Conservation (phyloP, 177 flowering plant genomes). For the Vitis hybrid region DNA sequence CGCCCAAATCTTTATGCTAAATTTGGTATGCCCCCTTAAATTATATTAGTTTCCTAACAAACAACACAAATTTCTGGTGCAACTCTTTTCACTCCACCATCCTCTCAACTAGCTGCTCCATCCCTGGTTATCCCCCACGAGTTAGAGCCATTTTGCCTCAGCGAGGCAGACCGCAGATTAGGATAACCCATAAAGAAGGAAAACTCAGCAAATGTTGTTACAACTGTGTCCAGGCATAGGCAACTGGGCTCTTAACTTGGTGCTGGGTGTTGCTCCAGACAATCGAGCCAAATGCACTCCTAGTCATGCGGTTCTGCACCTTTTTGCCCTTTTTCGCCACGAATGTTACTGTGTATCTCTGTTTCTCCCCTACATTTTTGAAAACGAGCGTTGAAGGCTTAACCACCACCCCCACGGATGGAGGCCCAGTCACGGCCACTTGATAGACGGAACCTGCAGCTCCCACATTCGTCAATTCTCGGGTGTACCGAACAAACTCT, state of each 20-base stretch:
- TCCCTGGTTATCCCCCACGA: too few species aligned
- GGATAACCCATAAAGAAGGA: neutral
- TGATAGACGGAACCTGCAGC: constrained; percentile 43
- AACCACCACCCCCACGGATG: constrained; percentile 44
- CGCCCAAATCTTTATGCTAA: too few species aligned
- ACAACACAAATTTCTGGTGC: too few species aligned
- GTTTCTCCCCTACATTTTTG: constrained; percentile 52
- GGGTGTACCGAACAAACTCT: constrained; percentile 54
- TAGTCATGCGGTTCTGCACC: constrained; percentile 11
- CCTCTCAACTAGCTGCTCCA: too few species aligned
- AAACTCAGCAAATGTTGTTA: neutral
- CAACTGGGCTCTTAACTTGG: constrained; percentile 52
- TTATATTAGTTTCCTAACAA: too few species aligned
- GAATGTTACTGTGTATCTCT: constrained; percentile 66
- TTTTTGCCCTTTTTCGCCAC: constrained; percentile 28
- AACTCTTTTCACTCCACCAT: too few species aligned
- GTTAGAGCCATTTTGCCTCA: too few species aligned
- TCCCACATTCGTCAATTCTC: constrained; percentile 78
- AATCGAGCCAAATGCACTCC: constrained; percentile 51
- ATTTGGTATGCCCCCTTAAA: too few species aligned
- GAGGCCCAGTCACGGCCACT: constrained; percentile 48
- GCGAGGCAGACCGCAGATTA: too few species aligned
- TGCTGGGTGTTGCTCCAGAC: constrained; percentile 52
- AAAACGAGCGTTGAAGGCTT: constrained; percentile 62
- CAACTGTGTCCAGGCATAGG: constrained; percentile 51